These are phyloP conservation scores for Heliamphora exappendiculata DNA, from an alignment of 148 eudicot species.

Conservation along the genomic window DNA sequence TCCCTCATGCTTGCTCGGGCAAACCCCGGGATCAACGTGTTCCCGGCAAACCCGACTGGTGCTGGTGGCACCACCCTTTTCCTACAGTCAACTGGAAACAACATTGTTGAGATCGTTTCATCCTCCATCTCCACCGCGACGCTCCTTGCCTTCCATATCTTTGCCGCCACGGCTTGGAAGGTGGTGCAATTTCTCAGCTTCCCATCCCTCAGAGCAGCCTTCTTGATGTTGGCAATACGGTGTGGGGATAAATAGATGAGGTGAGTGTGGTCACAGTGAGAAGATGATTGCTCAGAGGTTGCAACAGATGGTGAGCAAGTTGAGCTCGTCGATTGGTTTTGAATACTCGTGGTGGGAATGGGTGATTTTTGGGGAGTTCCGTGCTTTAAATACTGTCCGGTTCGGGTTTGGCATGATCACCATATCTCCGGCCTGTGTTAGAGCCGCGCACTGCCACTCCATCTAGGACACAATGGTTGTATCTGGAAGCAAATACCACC, in stretches of 20 bases:
- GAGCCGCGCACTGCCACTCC: conserved; percentile 19
- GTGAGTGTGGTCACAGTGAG: neutral
- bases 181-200: conserved; percentile 9
- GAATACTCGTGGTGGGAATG: conserved; percentile 12
- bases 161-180: conserved; percentile 20
- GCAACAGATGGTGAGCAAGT: too few species aligned
- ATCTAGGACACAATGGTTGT: conserved; percentile 21
- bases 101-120: neutral
- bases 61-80: conserved; percentile 4
- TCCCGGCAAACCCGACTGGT: conserved; percentile 18
- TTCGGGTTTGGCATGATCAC: neutral
- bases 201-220: neutral
- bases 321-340: neutral
- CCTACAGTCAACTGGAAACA: conserved; percentile 14
- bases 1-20: conserved; percentile 4
- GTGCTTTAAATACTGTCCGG: conserved; percentile 2
- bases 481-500: conserved; percentile 18
- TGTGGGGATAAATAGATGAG: neutral
- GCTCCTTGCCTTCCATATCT: conserved; percentile 13
- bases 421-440: neutral
- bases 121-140: neutral
- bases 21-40: conserved; percentile 14
- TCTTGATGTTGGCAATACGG: neutral
- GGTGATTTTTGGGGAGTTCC: conserved; percentile 10
- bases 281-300: conserved; percentile 1